These are phyloP conservation scores for Colletotrichum zoysiae DNA, from an alignment of 2,329 filamentous ascomycete genomes.

Conservation along the genomic window DNA sequence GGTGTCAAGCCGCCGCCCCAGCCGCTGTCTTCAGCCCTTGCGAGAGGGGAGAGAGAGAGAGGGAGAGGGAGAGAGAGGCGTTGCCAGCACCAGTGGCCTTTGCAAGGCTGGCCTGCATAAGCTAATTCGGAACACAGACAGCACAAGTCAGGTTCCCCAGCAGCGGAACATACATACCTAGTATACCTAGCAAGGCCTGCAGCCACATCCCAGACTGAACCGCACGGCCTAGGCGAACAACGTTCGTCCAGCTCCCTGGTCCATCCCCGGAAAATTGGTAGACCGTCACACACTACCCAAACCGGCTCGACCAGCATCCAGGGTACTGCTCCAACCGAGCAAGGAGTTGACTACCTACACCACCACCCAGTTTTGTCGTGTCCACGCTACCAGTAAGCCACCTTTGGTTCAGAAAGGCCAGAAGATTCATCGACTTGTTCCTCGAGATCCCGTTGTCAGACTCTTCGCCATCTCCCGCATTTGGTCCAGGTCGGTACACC, in stretches of 20 bases:
- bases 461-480: background rate
- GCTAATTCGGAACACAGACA: slow-evolving; percentile 40
- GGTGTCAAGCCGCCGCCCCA: slow-evolving; percentile 33
- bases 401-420: slow-evolving; percentile 11
- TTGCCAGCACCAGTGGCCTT: slow-evolving; percentile 29
- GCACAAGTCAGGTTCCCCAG: slow-evolving; percentile 35
- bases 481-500: slow-evolving; percentile 22
- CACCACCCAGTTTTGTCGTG: slow-evolving; percentile 14
- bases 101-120: slow-evolving; percentile 42
- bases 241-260: slow-evolving; percentile 38
- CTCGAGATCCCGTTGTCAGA: slow-evolving; percentile 17
- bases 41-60: slow-evolving; percentile 8
- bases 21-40: slow-evolving; percentile 24
- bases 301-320: slow-evolving; percentile 26
- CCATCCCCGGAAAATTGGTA: slow-evolving; percentile 39
- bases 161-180: slow-evolving; percentile 26
- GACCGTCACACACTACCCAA: slow-evolving; percentile 34
- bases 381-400: slow-evolving; percentile 17
- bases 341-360: slow-evolving; percentile 12
- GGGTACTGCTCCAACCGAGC: slow-evolving; percentile 24
- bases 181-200: slow-evolving; percentile 27
- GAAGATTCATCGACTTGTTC: slow-evolving; percentile 31
- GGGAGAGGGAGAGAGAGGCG: background rate
- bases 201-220: slow-evolving; percentile 35
- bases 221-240: slow-evolving; percentile 41